Base-by-base conservation (phyloP, 305 asterid species). In the Solanum chacoense region DNA sequence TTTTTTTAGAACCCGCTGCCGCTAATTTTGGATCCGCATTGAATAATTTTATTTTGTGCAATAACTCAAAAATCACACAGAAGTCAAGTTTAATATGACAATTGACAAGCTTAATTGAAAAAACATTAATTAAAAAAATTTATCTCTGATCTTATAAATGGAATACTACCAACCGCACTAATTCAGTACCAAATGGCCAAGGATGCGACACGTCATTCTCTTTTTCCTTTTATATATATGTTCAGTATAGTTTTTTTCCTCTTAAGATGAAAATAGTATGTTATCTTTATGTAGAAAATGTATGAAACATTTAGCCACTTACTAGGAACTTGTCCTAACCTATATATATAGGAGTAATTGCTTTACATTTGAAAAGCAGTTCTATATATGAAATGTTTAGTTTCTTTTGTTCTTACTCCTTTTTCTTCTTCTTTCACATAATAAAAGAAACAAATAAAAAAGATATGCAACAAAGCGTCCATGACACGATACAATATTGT, bases 261-360 rank as follows among this genome's bases (percentile, higher is more conserved):
- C 26, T 28, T 80, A 40, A 40, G 12, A 3, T 80, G 8, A 5
- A 13, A 4, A 8, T 4, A 42, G 69, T 42, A 42, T 42, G 69
- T 42, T 8, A 42, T 42, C 69, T 40, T 5, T 80, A 40, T 42
- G 29, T 2, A 55, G 28, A 80, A 80, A 38, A 4, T 40, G 34
- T 26, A 40, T 14, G 37, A 75, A 75, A 14, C 79, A 73, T 73
- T 73, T 73, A 73, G 79, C 26, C 35, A 38, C 67, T 14, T n/a
- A 38, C 63, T 37, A 36, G 31, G 85, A 78, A 78, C 59, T 34
- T 77, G n/a, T 24, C 85, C 35, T 78, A 78, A 26, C 85, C 85
- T 77, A 77, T 22, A n/a, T 26, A 26, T 34, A 11, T 77, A 76
- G 9, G 6, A 10, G 11, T 67, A 71, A 13, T n/a, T 24, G 13